Conservation (phyloP, 2,329 filamentous ascomycete genomes). For the Fusarium circinatum region DNA sequence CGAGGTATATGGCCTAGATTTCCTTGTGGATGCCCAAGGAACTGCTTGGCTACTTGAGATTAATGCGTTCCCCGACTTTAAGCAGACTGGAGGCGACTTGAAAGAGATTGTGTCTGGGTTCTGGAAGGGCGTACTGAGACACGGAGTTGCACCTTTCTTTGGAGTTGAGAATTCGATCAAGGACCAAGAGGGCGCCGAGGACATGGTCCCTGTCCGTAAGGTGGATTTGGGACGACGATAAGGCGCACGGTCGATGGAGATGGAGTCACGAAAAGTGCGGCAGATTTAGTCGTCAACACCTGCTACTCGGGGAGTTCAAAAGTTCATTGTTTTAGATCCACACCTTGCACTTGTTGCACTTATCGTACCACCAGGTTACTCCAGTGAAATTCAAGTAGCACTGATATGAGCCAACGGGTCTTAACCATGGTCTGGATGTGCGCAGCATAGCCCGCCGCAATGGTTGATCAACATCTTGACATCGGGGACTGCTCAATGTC, state of each 20-base stretch:
- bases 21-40: slow-evolving; percentile 76
- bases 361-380: neutral
- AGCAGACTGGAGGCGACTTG: slow-evolving; percentile 87
- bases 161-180: slow-evolving; percentile 39
- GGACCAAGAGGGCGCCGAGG: slow-evolving; percentile 46
- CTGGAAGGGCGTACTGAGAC: slow-evolving; percentile 77
- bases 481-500: neutral
- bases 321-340: slow-evolving; percentile 12
- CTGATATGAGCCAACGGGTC: neutral
- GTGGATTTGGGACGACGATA: slow-evolving; percentile 62
- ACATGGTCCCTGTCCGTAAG: slow-evolving; percentile 63
- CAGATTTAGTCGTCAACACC: neutral
- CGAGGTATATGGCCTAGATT: slow-evolving; percentile 92
- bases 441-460: neutral
- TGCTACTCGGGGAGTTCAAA: slow-evolving; percentile 14
- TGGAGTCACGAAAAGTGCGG: neutral
- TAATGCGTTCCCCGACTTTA: slow-evolving; percentile 97
- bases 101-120: slow-evolving; percentile 77
- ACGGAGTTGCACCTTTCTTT: slow-evolving; percentile 77
- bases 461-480: neutral
- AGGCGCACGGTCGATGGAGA: neutral
- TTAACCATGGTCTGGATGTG: neutral
- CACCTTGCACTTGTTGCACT: neutral
- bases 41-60: slow-evolving; percentile 84
- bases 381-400: neutral